Evolutionary conservation across 2,329 filamentous ascomycete genomes (phyloP).

Genomic region (Tothia fuscella): DNA sequence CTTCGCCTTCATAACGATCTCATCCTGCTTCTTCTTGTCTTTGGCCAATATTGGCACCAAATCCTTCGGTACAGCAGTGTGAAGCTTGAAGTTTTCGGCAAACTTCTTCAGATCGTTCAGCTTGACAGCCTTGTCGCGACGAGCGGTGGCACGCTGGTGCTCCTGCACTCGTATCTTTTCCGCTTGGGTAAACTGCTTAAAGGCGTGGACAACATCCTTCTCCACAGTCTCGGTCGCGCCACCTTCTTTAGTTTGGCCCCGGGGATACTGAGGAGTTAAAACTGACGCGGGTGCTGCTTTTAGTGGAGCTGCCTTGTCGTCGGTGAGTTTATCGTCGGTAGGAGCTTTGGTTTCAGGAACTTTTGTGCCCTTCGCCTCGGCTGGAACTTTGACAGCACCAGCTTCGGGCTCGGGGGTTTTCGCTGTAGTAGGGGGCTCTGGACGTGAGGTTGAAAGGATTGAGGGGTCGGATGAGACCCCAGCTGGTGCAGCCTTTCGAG

Average conservation of each 20-base stretch:
- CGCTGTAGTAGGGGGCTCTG: constrained; percentile 31
- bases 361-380: not conserved
- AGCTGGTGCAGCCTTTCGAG: constrained; percentile 68
- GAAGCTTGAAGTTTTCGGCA: constrained; percentile 83
- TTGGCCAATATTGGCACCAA: constrained; percentile 92
- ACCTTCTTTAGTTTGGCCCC: constrained; percentile 24
- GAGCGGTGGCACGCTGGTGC: constrained; percentile 39
- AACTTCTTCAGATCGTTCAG: constrained; percentile 93
- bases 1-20: constrained; percentile 81
- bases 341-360: not conserved
- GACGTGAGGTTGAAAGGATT: constrained; percentile 77
- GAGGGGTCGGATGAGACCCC: constrained; percentile 72
- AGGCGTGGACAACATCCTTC: constrained; percentile 48
- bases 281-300: constrained; percentile 14
- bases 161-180: constrained; percentile 51
- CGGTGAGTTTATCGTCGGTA: constrained; percentile 39
- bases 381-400: constrained; percentile 40
- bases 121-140: constrained; percentile 78
- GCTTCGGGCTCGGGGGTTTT: constrained; percentile 31
- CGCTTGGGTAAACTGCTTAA: constrained; percentile 50
- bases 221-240: constrained; percentile 50
- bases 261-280: no score
- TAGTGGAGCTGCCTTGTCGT: constrained; percentile 13
- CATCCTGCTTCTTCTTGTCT: constrained; percentile 85
- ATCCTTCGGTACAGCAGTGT: constrained; percentile 82